phyloP scores from a whole-genome alignment of 2,329 filamentous ascomycete species.

The Ceratocystis diversiconidia region DNA sequence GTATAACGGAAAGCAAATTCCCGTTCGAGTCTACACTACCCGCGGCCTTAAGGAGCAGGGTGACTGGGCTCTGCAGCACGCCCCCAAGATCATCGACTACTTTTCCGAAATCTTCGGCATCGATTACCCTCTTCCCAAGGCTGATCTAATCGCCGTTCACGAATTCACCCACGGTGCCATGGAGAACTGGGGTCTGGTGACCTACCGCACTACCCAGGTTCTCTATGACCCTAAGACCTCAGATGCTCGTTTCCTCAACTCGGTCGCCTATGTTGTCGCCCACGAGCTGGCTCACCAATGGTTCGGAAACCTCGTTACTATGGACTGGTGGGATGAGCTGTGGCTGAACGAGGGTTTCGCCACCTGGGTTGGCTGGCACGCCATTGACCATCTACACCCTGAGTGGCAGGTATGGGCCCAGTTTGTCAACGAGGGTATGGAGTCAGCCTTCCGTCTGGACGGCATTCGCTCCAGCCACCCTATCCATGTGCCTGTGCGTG shows the following conservation, averaged over 20 bases:
- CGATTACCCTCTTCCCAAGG: conserved; percentile 85
- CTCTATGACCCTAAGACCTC: conserved; percentile 91
- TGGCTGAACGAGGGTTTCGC: conserved; percentile 96
- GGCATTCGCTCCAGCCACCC: conserved; percentile 83
- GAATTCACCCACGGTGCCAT: conserved; percentile 82
- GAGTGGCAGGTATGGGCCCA: conserved; percentile 98
- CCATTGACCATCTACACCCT: conserved; percentile 79
- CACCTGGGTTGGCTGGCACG: conserved; percentile 95
- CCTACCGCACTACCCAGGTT: conserved; percentile 87
- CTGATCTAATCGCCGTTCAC: conserved; percentile 78
- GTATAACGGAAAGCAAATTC: conserved; percentile 82
- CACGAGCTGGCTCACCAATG: conserved; percentile 94
- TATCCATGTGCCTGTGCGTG: conserved; percentile 87
- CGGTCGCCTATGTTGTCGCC: conserved; percentile 93
- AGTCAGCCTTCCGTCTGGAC: conserved; percentile 81
- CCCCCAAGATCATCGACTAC: conserved; percentile 86
- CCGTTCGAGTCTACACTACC: conserved; percentile 91
- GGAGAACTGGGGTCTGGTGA: conserved; percentile 96
- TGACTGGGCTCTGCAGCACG: conserved; percentile 75
- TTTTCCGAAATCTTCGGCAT: conserved; percentile 92
- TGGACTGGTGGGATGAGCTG: conserved; percentile 92
- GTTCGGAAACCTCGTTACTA: conserved; percentile 90
- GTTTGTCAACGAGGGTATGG: conserved; percentile 90
- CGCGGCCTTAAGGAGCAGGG: conserved; percentile 88
- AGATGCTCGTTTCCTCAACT: conserved; percentile 79